Base-by-base conservation (phyloP, 805 yeast genomes). In the Tetrapisispora iriomotensis region DNA sequence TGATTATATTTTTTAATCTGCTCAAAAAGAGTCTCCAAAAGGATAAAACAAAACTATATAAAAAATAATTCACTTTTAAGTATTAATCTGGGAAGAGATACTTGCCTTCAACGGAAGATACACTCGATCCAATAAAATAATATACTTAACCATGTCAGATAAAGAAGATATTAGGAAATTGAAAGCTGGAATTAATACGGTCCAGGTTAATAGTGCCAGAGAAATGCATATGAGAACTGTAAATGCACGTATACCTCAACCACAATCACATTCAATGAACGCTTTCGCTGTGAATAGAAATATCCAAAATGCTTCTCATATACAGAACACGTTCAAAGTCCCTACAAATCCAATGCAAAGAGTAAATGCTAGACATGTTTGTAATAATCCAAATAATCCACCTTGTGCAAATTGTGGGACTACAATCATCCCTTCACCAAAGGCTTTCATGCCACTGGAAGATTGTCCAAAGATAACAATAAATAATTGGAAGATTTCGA, bases 381-480 rank as follows among this genome's bases (percentile, higher is more conserved):
- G 62, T 30, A 55, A 54, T 29, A 58, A 53, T 32, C 62, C 62
- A 10, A 53, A 58, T 18, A 67, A 68, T 61, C 71, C 71, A 1
- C 65, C 63, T 22, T 82, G 90, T 53, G 61, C 53, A 3, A 74
- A 73, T 42, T 82, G 92, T 60, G 87, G 88, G 0, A 62, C 71
- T 3, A 83, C 81, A 27, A 79, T 82, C 8, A 79, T 81, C n/a
- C 92, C 94, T 1, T 70, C 85, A 1, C 94, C 92, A 2, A 68
- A 67, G 20, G 76, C 90, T 1, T 63, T 75, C 6, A 62, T 70
- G 41, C 94, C 92, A 0, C 49, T 77, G 10, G 66, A 65, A 29
- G 85, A 82, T 49, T 61, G 68, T 19, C 92, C 92, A 0, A 74
- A 83, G n/a, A 81, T 82, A 8, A 60, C 77, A 2, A 68, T 82